phyloP scores from a whole-genome alignment of 2,329 filamentous ascomycete genomes.

The Ceratocystis huliohia region DNA sequence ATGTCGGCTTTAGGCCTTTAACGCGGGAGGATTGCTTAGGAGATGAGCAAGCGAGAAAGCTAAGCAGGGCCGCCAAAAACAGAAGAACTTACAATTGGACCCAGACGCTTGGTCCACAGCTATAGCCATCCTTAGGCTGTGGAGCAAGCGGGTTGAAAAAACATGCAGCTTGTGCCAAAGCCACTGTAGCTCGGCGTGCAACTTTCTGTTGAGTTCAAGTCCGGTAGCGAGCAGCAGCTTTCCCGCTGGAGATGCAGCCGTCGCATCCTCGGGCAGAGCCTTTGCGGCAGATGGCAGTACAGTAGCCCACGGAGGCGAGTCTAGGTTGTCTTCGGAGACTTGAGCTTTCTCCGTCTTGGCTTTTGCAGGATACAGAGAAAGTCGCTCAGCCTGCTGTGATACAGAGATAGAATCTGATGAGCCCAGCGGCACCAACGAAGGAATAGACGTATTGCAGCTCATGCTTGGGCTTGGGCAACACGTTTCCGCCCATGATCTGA shows the following conservation, averaged over 20 bases:
- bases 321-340: not conserved
- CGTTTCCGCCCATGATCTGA: not conserved
- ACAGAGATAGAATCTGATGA: not conserved
- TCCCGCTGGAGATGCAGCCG: not conserved
- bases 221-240: not conserved
- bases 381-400: not conserved
- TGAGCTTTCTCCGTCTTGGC: not conserved
- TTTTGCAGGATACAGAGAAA: not conserved
- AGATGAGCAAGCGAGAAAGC: not conserved
- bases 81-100: conserved; percentile 2
- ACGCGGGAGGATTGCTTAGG: not conserved
- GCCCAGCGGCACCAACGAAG: conserved; percentile 7
- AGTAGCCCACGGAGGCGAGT: not conserved
- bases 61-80: not conserved
- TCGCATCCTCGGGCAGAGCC: not conserved
- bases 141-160: conserved; percentile 18
- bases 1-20: not conserved
- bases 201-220: conserved; percentile 8
- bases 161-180: conserved; percentile 18
- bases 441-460: conserved; percentile 6
- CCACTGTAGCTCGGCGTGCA: conserved; percentile 17
- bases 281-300: conserved; percentile 5
- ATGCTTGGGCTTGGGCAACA: conserved; percentile 15
- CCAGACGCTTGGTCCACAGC: conserved; percentile 6
- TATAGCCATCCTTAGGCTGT: conserved; percentile 13